These are phyloP conservation scores for Picea abies DNA, from an alignment of 83 land plant genomes.

Conservation along the genomic window DNA sequence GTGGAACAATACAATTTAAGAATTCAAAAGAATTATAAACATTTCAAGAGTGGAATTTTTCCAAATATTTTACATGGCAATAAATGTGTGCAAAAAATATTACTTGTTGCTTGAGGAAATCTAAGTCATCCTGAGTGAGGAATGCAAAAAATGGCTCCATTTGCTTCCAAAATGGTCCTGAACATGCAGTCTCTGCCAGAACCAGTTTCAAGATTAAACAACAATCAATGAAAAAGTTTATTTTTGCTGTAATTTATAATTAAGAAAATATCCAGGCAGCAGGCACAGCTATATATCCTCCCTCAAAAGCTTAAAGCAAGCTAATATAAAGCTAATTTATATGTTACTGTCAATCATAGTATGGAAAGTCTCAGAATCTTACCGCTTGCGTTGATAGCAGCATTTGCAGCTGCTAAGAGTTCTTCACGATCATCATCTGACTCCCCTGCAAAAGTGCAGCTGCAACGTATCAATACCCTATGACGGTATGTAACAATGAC, in stretches of 20 bases:
- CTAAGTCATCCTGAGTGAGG: constrained; percentile 49
- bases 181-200: constrained; percentile 76
- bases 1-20: background rate
- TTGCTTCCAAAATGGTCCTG: constrained; percentile 82
- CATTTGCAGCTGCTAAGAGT: constrained; percentile 62
- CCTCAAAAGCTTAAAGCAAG: background rate
- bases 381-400: constrained; percentile 72
- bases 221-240: background rate
- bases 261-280: background rate
- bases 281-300: background rate
- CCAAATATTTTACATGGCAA: background rate
- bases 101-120: constrained; percentile 60
- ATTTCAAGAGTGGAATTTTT: background rate
- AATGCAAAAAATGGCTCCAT: constrained; percentile 73
- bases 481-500: background rate
- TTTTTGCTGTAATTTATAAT: background rate
- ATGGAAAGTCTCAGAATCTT: constrained; percentile 18
- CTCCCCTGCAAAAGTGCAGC: constrained; percentile 57
- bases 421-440: constrained; percentile 96
- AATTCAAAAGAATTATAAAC: background rate
- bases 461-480: background rate
- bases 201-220: constrained; percentile 3
- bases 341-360: background rate
- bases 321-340: background rate
- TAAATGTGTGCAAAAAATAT: constrained; percentile 1